Conservation (phyloP, 1,139 yeast species). For the Debaryomycetaceae sp. region DNA sequence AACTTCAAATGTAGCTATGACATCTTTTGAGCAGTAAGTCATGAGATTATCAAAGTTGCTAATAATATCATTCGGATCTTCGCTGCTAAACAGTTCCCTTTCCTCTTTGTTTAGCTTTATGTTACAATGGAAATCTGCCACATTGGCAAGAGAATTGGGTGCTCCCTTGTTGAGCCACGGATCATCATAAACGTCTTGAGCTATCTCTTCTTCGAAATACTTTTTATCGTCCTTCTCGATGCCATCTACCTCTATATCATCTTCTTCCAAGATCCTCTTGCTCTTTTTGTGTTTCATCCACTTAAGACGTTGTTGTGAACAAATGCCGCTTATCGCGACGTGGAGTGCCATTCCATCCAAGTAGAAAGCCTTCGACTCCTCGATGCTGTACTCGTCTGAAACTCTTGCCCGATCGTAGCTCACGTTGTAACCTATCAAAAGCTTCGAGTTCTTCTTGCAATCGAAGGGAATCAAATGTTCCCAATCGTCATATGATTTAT, state of each 20-base stretch:
- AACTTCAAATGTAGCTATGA: slow-evolving; percentile 68
- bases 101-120: slow-evolving; percentile 61
- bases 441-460: slow-evolving; percentile 42
- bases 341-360: slow-evolving; percentile 93
- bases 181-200: slow-evolving; percentile 39
- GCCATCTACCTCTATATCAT: slow-evolving; percentile 14
- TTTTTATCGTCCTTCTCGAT: slow-evolving; percentile 1
- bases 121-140: slow-evolving; percentile 76
- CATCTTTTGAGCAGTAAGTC: slow-evolving; percentile 85
- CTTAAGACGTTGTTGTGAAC: slow-evolving; percentile 82
- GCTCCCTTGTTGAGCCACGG: slow-evolving; percentile 84
- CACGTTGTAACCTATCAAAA: slow-evolving; percentile 86
- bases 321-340: slow-evolving; percentile 87
- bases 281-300: slow-evolving; percentile 65
- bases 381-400: slow-evolving; percentile 73
- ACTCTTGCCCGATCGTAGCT: slow-evolving; percentile 89
- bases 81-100: slow-evolving; percentile 61
- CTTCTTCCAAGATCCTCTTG: slow-evolving; percentile 19
- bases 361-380: slow-evolving; percentile 67
- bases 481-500: slow-evolving; percentile 34
- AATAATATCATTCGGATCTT: slow-evolving; percentile 53
- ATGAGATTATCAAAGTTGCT: slow-evolving; percentile 59
- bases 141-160: slow-evolving; percentile 77
- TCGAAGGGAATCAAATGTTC: slow-evolving; percentile 77
- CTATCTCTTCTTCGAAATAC: slow-evolving; percentile 18